Base-by-base conservation (phyloP, 192 early-diverging fungal genomes). In the Entomortierella parvispora region DNA sequence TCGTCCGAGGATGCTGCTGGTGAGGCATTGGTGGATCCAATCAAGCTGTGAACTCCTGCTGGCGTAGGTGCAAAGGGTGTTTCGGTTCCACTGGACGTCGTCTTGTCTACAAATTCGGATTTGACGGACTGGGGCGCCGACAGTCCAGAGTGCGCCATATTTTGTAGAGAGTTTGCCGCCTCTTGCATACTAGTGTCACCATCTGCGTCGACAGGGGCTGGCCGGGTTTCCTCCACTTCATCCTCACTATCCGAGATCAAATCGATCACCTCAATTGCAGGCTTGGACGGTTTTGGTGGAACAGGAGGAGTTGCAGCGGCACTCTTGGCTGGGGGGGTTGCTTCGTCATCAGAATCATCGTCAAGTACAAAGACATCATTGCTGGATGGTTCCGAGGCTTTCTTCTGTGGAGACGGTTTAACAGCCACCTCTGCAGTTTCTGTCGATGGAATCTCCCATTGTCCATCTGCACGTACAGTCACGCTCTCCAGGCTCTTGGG, bases 231-330 rank as follows among this genome's bases (percentile, higher is more conserved):
- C 1, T 67, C 71, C 11, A 65, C 80, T 31, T 81, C 80, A 18
- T 85, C 84, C 18, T 81, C 79, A 54, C 82, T 83, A 48, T 75
- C 75, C 2, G 91, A 80, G 3, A 90, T 93, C 37, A 93, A 71
- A 65, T 93, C 91, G 45, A 93, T 85, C 42, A 87, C 74, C 25
- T 90, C 87, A 11, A 80, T 65, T 20, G 84, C 78, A 37, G 65
- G 77, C n/a, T 85, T 77, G n/a, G 59, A 17, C 28, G 74, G 74
- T 40, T 61, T 31, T 11, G 17, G 52, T 34, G 68, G 50, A 10
- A 23, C 25, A 9, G 43, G 18, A 1, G 56, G 43, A 14, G 53
- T 33, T 28, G 52, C n/a, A n/a, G n/a, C 18, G 3, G 61, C 43
- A 26, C 20, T 28, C 33, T 32, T 37, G 32, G 66, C 60, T 25